Conservation (phyloP, 2,329 filamentous ascomycete genomes). For the Hymenoscyphus linearis region DNA sequence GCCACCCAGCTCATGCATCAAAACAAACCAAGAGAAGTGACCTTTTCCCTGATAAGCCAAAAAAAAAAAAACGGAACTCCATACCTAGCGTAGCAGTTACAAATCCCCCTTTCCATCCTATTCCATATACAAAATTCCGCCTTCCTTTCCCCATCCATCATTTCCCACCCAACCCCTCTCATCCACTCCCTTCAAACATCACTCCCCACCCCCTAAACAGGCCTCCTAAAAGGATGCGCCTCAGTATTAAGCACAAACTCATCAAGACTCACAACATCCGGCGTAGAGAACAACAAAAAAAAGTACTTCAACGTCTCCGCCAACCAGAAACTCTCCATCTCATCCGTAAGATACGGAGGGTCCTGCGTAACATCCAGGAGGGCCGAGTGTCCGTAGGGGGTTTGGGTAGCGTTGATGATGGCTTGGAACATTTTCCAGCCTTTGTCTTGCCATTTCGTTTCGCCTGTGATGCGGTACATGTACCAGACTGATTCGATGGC, state of each 20-base stretch:
- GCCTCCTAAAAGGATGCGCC: slow-evolving; percentile 33
- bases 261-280: slow-evolving; percentile 57
- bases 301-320: slow-evolving; percentile 93
- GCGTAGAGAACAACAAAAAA: slow-evolving; percentile 72
- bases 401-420: slow-evolving; percentile 60
- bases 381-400: slow-evolving; percentile 64
- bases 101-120: too few species aligned
- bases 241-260: slow-evolving; percentile 55
- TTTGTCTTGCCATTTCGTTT: slow-evolving; percentile 67
- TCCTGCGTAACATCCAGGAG: slow-evolving; percentile 54
- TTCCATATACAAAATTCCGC: too few species aligned
- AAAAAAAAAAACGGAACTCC: too few species aligned
- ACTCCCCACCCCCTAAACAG: slow-evolving; percentile 1
- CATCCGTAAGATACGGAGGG: slow-evolving; percentile 43
- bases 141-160: too few species aligned
- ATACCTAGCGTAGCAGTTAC: too few species aligned
- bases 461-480: slow-evolving; percentile 85
- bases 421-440: slow-evolving; percentile 83
- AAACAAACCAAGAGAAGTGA: too few species aligned
- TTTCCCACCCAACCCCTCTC: too few species aligned
- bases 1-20: too few species aligned
- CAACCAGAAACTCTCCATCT: slow-evolving; percentile 87
- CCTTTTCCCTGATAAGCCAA: too few species aligned
- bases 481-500: slow-evolving; percentile 86
- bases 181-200: too few species aligned